Evolutionary conservation across 441 rosid species (phyloP), one percentile per base, ranked within the genome.

Genomic region (Macaranga tanarius): DNA sequence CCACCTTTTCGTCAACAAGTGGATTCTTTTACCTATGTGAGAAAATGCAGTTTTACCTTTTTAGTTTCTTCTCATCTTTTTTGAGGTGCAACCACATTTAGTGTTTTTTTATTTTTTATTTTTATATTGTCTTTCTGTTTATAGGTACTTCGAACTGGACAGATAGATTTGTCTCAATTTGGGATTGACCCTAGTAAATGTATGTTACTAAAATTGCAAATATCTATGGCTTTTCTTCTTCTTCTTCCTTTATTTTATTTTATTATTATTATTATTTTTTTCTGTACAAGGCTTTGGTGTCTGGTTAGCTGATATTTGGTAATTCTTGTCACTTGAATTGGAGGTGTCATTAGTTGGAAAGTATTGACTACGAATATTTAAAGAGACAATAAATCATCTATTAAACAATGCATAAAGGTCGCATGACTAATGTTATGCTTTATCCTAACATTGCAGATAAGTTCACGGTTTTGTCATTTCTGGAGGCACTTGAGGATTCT

Each of bases 1-100:
- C 89, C 97, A 13, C 96, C 99, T 71, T 92, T 91, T 59, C 97
- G 95, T 77, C 95, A 91, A 73, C 98, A 95, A 92, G 89, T 95
- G 62, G 99, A 92, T 88, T 92, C 98, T 42, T 95, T 95, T 79
- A 91, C 97, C 69, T 85, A 90, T 73, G 98, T 95, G 79, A 90
- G 93, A 68, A 77, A 75, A 71, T 62, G 23, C 70, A 70, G 16
- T 40, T 68, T 68, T 15, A 8, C 25, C 59, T 34, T 7, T 72
- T 13, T 42, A 31, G 34, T 48, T 56, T 55, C 9, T 59, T 71
- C 12, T 31, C 19, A 77, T 69, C 57, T 72, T 63, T 62, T 72
- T 63, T 62, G 23, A 50, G 59, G 45, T 48, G 56, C 65, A 71
- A 20, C 47, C 45, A 70, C 57, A 10, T 75, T 61, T 26, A 55